Evolutionary conservation across 257 asterid species (phyloP), one percentile per base, ranked within the genome.

Genomic region (Gentiana straminea): DNA sequence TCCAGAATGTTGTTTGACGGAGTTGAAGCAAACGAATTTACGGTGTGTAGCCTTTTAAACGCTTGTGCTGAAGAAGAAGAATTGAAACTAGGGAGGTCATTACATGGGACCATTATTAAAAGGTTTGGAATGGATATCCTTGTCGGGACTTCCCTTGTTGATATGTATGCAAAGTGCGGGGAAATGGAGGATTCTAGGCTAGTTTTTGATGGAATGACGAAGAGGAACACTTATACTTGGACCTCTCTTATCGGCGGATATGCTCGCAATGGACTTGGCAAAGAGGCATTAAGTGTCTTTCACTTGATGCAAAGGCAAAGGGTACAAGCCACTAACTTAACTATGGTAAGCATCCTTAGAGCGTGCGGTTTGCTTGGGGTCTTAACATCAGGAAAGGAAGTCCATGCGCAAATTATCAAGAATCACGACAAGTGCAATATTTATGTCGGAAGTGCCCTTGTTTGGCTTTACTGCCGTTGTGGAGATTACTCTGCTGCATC

Each of bases 381-480:
- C 33, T 62, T 89, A 49, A 55, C 66, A 4, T 39, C 77, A 7
- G 97, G 97, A 49, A 86, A 81, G 74, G 97, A 89, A 75, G 75
- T 74, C 49, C 97, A 86, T 62, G 90, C 94, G 0, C 94, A 80
- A 58, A 78, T 89, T 51, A 37, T 89, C 69, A 89, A 77, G 81
- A 78, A 63, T 48, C 70, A 65, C 35, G 65, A 68, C 8, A 84
- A 77, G 1, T 68, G 70, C 64, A 81, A 82, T 69, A 74, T 81
- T 61, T 77, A 79, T 60, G 36, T 80, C 4, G 94, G 90, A 54
- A 83, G 86, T 71, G 72, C 95, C 3, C 89, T 89, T 33, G 89
- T 89, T 64, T 84, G 94, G 97, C 75, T 86, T 33, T 86, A 86
- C 41, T 84, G 95, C 53, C 80, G 86, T 75, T 86, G 94, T 64